Percentiles rank a stretch among this genome's conserved stretches.
Evolutionary conservation across 208 protist species (phyloP).

Genomic region (Leptomonas seymouri): DNA sequence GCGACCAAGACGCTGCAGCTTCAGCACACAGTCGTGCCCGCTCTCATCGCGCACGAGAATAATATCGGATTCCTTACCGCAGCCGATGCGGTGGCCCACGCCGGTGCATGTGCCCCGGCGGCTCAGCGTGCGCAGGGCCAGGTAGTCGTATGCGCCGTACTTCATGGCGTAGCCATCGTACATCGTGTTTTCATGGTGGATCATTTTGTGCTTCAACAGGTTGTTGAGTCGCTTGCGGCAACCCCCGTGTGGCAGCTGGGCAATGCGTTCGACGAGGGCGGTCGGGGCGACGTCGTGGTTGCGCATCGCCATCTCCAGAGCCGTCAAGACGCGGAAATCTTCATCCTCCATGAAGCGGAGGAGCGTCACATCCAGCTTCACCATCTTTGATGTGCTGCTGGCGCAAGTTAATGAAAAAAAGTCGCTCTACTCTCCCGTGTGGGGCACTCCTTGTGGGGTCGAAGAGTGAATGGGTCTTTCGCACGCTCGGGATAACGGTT

Average conservation of each 20-base stretch:
- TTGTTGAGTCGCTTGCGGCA: conserved; percentile 88
- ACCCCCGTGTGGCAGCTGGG: conserved; percentile 94
- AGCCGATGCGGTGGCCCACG: conserved; percentile 97
- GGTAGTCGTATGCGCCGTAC: conserved; percentile 99
- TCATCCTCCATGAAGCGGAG: conserved; percentile 90
- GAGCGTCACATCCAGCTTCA: conserved; percentile 89
- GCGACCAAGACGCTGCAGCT: conserved; percentile 97
- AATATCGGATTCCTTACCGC: conserved; percentile 99
- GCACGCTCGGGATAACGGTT: too few relatives aligned
- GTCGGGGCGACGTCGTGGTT: conserved; percentile 99
- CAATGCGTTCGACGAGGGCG: conserved; percentile 94
- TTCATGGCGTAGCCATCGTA: conserved; percentile 99
- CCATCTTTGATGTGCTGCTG: conserved; percentile 47
- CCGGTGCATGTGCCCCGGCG: conserved; percentile 89
- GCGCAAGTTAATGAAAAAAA: neutral
- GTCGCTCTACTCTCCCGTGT: too few relatives aligned
- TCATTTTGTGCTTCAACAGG: conserved; percentile 94
- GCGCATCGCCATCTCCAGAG: conserved; percentile 98
- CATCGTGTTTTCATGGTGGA: conserved; percentile 94
- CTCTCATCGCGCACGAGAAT: conserved; percentile 90
- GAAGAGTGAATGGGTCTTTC: too few relatives aligned
- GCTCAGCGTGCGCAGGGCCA: conserved; percentile 96
- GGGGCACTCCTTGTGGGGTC: too few relatives aligned
- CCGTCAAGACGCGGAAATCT: conserved; percentile 90
- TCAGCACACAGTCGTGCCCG: conserved; percentile 90